A percentile compares a stretch with the other conserved stretches of the same genome.
Conservation (phyloP, 148 eudicot genomes). For the Camellia lanceoleosa region DNA sequence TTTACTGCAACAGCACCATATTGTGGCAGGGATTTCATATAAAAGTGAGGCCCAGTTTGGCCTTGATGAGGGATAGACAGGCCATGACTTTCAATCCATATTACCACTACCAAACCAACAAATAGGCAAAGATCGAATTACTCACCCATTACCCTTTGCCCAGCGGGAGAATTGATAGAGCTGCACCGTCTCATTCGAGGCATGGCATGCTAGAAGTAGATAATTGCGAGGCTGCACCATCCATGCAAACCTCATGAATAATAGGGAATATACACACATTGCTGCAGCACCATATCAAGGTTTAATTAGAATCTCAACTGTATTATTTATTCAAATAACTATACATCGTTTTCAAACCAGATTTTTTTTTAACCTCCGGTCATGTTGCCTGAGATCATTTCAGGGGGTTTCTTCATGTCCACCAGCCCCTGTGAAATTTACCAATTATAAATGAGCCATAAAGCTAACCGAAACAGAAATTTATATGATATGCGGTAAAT, state of each 20-base stretch:
- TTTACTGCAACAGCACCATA: neutral
- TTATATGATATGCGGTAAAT: neutral
- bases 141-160: slow-evolving; percentile 85
- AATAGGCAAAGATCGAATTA: neutral
- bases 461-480: slow-evolving; percentile 3
- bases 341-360: neutral
- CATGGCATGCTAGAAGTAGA: slow-evolving; percentile 85
- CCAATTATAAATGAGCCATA: neutral
- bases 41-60: neutral
- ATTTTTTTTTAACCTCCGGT: slow-evolving; percentile 52
- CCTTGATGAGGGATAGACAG: neutral
- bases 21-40: neutral
- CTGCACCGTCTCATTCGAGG: slow-evolving; percentile 90
- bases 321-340: neutral
- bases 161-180: slow-evolving; percentile 93
- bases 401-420: slow-evolving; percentile 90
- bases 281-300: slow-evolving; percentile 49
- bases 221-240: slow-evolving; percentile 97
- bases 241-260: slow-evolving; percentile 99
- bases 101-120: neutral
- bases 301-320: slow-evolving; percentile 14
- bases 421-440: slow-evolving; percentile 64
- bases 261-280: slow-evolving; percentile 81
- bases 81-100: neutral
- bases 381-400: slow-evolving; percentile 96